Evolutionary conservation across 192 early-diverging fungal species (phyloP).

Genomic region (Coemansia pectinata): DNA sequence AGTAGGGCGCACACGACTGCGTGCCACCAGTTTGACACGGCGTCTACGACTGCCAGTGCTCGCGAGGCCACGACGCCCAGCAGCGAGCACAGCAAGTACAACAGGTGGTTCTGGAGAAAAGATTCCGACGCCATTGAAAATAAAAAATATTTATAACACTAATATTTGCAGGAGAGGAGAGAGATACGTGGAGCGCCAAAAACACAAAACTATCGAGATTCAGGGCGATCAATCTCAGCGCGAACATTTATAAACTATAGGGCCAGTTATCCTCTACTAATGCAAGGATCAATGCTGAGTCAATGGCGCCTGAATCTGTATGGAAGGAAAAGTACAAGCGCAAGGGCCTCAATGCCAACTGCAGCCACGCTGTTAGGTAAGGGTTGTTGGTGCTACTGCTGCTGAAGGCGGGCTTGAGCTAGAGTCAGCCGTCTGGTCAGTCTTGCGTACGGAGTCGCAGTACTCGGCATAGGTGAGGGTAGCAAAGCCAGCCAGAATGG

Average conservation of each 20-base stretch:
- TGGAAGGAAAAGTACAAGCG: not conserved
- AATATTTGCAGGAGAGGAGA: not conserved
- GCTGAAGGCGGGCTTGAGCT: not conserved
- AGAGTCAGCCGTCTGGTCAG: not conserved
- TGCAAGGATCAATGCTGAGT: too few relatives aligned
- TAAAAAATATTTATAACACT: not conserved
- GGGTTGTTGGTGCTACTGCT: not conserved
- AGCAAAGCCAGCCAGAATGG: constrained; percentile 60
- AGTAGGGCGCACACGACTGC: constrained; percentile 36
- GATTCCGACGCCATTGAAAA: constrained; percentile 13
- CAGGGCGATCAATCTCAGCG: not conserved
- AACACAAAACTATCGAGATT: not conserved
- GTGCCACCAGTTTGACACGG: constrained; percentile 53
- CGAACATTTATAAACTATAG: not conserved
- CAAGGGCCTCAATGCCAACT: not conserved
- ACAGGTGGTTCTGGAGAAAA: constrained; percentile 54
- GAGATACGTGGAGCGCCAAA: not conserved
- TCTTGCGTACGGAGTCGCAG: constrained; percentile 38
- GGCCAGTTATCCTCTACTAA: too few relatives aligned
- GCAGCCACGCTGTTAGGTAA: not conserved
- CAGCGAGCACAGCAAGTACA: constrained; percentile 48
- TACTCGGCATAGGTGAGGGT: constrained; percentile 54
- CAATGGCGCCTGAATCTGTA: too few relatives aligned
- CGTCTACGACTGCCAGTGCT: constrained; percentile 37
- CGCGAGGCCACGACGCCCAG: constrained; percentile 35